Evolutionary conservation across 78 protist genomes (phyloP), one percentile per base, ranked within the genome.

Genomic region (Thecamonas trahens): DNA sequence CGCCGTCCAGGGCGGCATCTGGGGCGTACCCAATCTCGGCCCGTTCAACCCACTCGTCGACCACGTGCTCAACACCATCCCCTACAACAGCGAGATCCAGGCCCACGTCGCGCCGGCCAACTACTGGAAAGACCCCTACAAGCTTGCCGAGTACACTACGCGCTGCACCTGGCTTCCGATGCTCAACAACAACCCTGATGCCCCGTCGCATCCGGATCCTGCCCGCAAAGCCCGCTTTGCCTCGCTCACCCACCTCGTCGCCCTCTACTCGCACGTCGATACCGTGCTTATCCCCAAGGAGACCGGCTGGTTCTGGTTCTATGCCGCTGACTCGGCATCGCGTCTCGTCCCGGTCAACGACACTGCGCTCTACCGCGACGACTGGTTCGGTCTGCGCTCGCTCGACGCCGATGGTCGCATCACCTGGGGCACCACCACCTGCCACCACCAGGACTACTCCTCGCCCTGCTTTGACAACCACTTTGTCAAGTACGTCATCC

Each of bases 241-340:
- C n/a, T n/a, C n/a, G n/a, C n/a, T n/a, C n/a, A n/a, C n/a, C n/a
- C n/a, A n/a, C n/a, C n/a, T n/a, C n/a, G n/a, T n/a, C n/a, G n/a
- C 72, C 32, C 42, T 68, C 14, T 49, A 60, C 70, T 58, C 70
- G 26, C 17, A 34, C 0, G 37, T 61, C 18, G 84, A 78, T 53
- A 42, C 50, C 65, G 63, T 70, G 40, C 72, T 78, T 44, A 53
- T 72, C 18, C 84, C 84, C 68, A 52, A 57, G 24, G 79, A 78
- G 63, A 63, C 79, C 45, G 60, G 64, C 35, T 74, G 81, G 72
- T 80, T 80, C 44, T 63, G 59, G 34, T 61, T 61, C 76, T 80
- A 58, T 35, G 81, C 80, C 49, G 55, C 63, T 18, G 62, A 70
- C 40, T 65, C 60, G 26, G 38, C 52, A 1, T 6, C 7, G 11